These are phyloP conservation scores for Moringa oleifera DNA, from an alignment of 345 rosid genomes.

Conservation along the genomic window DNA sequence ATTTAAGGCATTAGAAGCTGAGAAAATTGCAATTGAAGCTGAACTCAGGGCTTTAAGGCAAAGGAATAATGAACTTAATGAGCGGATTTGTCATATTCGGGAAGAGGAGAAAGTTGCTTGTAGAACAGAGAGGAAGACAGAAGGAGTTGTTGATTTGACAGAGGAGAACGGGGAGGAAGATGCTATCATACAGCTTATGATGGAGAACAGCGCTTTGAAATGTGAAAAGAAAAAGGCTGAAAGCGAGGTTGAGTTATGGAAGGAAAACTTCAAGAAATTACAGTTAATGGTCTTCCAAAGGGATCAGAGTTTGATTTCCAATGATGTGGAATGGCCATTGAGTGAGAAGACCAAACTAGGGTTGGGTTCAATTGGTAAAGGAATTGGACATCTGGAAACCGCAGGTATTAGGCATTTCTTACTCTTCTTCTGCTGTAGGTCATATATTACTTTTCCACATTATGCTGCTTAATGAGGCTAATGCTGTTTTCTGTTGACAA, in stretches of 20 bases:
- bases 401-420: slow-evolving; percentile 17
- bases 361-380: slow-evolving; percentile 10
- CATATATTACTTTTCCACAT: background rate
- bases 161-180: slow-evolving; percentile 29
- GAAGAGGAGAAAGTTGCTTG: background rate
- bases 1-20: slow-evolving; percentile 31
- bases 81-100: background rate
- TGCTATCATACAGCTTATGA: slow-evolving; percentile 34
- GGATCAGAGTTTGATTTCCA: slow-evolving; percentile 12
- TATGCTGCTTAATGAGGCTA: background rate
- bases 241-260: slow-evolving; percentile 45
- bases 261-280: slow-evolving; percentile 42
- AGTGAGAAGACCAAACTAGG: slow-evolving; percentile 21
- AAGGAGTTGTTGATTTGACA: slow-evolving; percentile 29
- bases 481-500: background rate
- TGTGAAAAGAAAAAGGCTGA: slow-evolving; percentile 46
- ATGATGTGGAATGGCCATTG: slow-evolving; percentile 7
- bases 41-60: slow-evolving; percentile 24
- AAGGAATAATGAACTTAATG: slow-evolving; percentile 11
- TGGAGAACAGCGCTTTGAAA: slow-evolving; percentile 38
- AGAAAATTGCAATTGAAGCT: slow-evolving; percentile 24
- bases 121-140: slow-evolving; percentile 10
- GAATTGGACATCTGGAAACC: slow-evolving; percentile 12
- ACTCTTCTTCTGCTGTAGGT: background rate
- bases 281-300: slow-evolving; percentile 21